Evolutionary conservation across 768 basidiomycete genomes (phyloP), one percentile per base, ranked within the genome.

Genomic region (Sistotremastrum niveocremeum): DNA sequence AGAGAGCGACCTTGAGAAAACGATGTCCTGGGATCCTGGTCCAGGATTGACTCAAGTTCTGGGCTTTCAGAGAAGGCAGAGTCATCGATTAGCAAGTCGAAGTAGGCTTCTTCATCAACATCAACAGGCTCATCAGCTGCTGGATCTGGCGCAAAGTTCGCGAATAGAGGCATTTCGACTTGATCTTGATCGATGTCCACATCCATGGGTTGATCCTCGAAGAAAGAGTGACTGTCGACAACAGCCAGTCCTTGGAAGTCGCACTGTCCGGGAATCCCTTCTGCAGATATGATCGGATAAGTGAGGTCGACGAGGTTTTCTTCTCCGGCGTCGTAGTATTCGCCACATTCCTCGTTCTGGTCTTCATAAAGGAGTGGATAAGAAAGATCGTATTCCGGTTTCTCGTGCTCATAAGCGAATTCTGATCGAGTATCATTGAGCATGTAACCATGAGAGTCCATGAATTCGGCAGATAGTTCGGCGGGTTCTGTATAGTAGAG

Each of bases 1-100:
- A 80, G 53, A 4, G 69, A 65, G 2, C 73, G 72, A 34, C 79
- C 79, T 60, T 81, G 71, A 32, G 62, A 52, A 57, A 77, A 79
- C 50, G 34, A 57, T 7, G 52, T 49, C 4, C 47, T 7, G 50
- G 32, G 11, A 12, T 11, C 34, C 11, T 38, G 8, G 20, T 30
- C 31, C 35, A 20, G 20, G 11, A 30, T 20, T 20, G 20, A 1
- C 2, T 20, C 20, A 20, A 2, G 20, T 20, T 20, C 20, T 2
- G 37, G 28, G 10, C 42, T 42, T 28, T 30, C 37, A 5, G 47
- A 50, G 32, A 31, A 39, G 10, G 42, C 47, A 29, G 48, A 52
- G 42, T 44, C 49, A 29, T 52, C 46, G 4, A 45, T 35, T 28
- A n/a, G 32, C 11, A 37, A 41, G 37, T 44, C 50, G 10, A 43